These are phyloP conservation scores for Trichoderma sp. DNA, from an alignment of 2,329 filamentous ascomycete genomes.

Conservation along the genomic window DNA sequence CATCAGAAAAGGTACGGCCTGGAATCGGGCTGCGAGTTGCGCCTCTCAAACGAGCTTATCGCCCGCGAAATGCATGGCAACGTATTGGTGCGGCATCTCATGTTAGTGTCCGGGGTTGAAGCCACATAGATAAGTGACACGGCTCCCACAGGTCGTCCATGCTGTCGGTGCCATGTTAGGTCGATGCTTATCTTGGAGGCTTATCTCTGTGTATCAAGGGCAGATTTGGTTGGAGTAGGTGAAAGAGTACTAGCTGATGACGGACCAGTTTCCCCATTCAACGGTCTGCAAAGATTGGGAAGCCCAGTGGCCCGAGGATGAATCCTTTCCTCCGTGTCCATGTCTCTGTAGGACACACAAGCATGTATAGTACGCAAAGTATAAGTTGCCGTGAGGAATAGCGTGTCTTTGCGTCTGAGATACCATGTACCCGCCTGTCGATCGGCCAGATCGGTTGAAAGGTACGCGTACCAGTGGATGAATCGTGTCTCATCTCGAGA, in stretches of 20 bases:
- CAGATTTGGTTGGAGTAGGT: background rate
- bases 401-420: background rate
- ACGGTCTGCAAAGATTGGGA: background rate
- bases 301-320: background rate
- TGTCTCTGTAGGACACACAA: background rate
- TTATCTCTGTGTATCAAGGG: conserved; percentile 20
- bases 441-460: background rate
- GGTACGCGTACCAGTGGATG: background rate
- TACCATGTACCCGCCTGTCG: background rate
- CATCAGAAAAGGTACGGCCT: conserved; percentile 7
- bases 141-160: conserved; percentile 21
- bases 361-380: background rate
- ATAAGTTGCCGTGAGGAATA: background rate
- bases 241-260: conserved; percentile 14
- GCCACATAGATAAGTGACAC: conserved; percentile 25
- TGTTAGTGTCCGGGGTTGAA: conserved; percentile 19
- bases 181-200: conserved; percentile 23
- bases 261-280: conserved; percentile 6
- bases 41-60: conserved; percentile 22
- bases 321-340: background rate
- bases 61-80: conserved; percentile 17
- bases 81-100: conserved; percentile 5
- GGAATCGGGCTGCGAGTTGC: conserved; percentile 3
- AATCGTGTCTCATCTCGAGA: background rate
- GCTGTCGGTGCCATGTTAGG: conserved; percentile 14